A percentile compares a stretch with the other conserved stretches of the same genome.
Evolutionary conservation across 768 basidiomycete species (phyloP).

Genomic region (Boletus rubropictus): DNA sequence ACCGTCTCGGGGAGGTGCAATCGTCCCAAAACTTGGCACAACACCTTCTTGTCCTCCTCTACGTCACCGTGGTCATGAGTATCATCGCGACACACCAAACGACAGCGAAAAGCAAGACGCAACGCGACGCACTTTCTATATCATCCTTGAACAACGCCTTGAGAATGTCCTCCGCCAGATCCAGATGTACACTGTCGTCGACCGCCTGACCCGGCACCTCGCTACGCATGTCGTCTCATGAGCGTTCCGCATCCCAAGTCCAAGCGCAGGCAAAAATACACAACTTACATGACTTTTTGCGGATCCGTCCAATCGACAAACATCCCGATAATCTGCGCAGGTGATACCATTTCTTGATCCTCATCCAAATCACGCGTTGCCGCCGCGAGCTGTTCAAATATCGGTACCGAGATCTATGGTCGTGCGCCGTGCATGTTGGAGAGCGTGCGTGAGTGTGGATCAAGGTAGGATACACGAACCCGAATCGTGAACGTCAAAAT

Average conservation of each 20-base stretch:
- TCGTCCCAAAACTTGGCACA: constrained; percentile 60
- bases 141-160: constrained; percentile 44
- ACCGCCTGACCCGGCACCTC: constrained; percentile 36
- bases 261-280: constrained; percentile 9
- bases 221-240: constrained; percentile 20
- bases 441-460: too few species aligned
- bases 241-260: not conserved
- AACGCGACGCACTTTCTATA: constrained; percentile 43
- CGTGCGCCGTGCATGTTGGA: not conserved
- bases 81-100: too few species aligned
- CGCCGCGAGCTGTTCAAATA: constrained; percentile 55
- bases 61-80: not conserved
- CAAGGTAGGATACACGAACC: not conserved
- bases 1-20: constrained; percentile 62
- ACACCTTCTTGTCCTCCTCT: constrained; percentile 59
- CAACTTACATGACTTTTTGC: constrained; percentile 54
- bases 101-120: not conserved
- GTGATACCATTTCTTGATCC: constrained; percentile 66
- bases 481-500: not conserved
- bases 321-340: constrained; percentile 70
- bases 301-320: constrained; percentile 89
- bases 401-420: constrained; percentile 60
- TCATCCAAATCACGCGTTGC: constrained; percentile 63
- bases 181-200: constrained; percentile 46
- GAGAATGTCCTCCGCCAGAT: constrained; percentile 50